These are phyloP conservation scores for Nemania sp. DNA, from an alignment of 2,329 filamentous ascomycete genomes.

Conservation along the genomic window DNA sequence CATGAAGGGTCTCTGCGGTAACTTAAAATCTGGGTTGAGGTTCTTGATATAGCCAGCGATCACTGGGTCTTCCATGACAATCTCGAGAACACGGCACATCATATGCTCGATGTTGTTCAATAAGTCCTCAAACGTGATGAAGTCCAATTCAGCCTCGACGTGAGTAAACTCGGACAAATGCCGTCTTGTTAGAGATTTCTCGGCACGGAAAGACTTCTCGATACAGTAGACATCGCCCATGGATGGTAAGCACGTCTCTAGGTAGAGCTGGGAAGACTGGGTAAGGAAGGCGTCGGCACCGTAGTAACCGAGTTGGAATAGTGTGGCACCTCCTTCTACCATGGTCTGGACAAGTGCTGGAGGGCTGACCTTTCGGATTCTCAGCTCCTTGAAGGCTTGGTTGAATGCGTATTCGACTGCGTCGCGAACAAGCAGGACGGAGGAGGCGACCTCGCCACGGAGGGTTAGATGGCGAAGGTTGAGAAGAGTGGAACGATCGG, in stretches of 20 bases:
- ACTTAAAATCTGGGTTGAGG: slow-evolving; percentile 90
- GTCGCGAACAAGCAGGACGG: slow-evolving; percentile 88
- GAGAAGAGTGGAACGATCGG: slow-evolving; percentile 33
- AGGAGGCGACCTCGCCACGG: slow-evolving; percentile 84
- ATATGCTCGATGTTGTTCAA: slow-evolving; percentile 87
- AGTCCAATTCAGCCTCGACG: slow-evolving; percentile 95
- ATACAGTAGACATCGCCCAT: slow-evolving; percentile 98
- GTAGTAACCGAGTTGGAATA: slow-evolving; percentile 92
- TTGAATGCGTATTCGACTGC: slow-evolving; percentile 85
- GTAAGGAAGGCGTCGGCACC: slow-evolving; percentile 92
- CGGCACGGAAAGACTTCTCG: slow-evolving; percentile 97
- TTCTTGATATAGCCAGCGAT: slow-evolving; percentile 80
- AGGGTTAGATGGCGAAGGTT: slow-evolving; percentile 77
- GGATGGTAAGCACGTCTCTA: slow-evolving; percentile 91
- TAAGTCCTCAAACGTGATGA: slow-evolving; percentile 91
- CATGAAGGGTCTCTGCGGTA: slow-evolving; percentile 86
- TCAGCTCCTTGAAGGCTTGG: slow-evolving; percentile 79
- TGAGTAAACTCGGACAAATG: slow-evolving; percentile 97
- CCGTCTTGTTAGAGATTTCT: slow-evolving; percentile 93
- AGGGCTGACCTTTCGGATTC: slow-evolving; percentile 85
- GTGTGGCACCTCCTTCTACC: slow-evolving; percentile 90
- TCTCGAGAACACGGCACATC: slow-evolving; percentile 86
- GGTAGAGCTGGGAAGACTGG: slow-evolving; percentile 96
- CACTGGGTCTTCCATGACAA: slow-evolving; percentile 77
- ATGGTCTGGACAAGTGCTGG: slow-evolving; percentile 95